Percentiles rank a stretch among this genome's conserved stretches.
These are phyloP conservation scores for Mortierella sp. DNA, from an alignment of 371 early-diverging fungal genomes.

Conservation along the genomic window DNA sequence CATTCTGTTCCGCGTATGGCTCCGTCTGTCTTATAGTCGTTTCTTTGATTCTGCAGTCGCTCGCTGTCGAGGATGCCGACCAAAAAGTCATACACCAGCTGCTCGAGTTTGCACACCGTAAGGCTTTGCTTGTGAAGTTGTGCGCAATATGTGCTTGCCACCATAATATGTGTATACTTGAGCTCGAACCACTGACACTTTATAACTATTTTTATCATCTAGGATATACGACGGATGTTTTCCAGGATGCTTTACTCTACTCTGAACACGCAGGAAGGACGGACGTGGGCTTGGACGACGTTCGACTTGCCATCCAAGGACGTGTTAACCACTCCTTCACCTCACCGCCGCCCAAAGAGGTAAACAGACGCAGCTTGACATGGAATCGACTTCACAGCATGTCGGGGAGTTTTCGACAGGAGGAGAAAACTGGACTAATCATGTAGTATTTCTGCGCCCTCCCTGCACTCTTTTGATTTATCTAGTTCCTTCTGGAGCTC, in stretches of 20 bases:
- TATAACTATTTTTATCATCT: conserved; percentile 1
- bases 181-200: background rate
- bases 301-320: conserved; percentile 94
- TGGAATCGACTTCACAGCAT: background rate
- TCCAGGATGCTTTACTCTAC: conserved; percentile 95
- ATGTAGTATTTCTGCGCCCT: background rate
- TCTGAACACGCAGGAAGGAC: conserved; percentile 93
- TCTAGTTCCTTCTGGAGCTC: conserved; percentile 85
- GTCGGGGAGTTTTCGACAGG: background rate
- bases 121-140: background rate
- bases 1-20: background rate
- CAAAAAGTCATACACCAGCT: conserved; percentile 97
- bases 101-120: conserved; percentile 93
- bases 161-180: no score
- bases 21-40: conserved; percentile 67
- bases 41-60: conserved; percentile 91
- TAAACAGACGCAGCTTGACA: conserved; percentile 39
- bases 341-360: conserved; percentile 91
- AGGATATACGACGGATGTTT: conserved; percentile 96
- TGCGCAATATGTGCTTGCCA: no score
- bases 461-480: conserved; percentile 65
- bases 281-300: conserved; percentile 91
- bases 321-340: conserved; percentile 93
- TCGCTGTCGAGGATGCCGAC: conserved; percentile 96
- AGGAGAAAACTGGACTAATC: background rate